These are phyloP conservation scores for Letharia lupina DNA, from an alignment of 495 filamentous ascomycete genomes.

Conservation along the genomic window DNA sequence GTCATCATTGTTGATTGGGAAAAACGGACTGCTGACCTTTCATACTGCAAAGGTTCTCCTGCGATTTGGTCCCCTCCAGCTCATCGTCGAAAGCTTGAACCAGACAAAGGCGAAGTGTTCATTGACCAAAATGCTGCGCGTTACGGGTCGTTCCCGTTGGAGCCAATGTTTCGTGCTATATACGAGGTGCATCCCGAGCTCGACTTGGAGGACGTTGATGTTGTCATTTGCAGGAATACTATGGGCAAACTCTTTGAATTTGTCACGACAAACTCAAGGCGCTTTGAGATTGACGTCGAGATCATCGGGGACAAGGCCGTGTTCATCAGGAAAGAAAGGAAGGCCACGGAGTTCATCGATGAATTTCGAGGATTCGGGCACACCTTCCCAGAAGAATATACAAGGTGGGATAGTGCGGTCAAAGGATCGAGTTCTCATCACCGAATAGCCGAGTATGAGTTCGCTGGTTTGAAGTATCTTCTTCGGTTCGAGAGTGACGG, in stretches of 20 bases:
- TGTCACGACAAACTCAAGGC: constrained; percentile 34
- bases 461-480: constrained; percentile 46
- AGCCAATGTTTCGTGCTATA: constrained; percentile 47
- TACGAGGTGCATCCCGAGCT: constrained; percentile 33
- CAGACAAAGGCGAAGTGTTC: constrained; percentile 47
- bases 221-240: constrained; percentile 54
- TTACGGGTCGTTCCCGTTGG: constrained; percentile 46
- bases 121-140: constrained; percentile 55
- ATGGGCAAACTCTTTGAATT: constrained; percentile 49
- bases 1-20: constrained; percentile 4
- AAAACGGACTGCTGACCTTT: constrained; percentile 21
- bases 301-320: constrained; percentile 53
- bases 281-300: constrained; percentile 53
- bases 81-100: constrained; percentile 31
- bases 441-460: constrained; percentile 49
- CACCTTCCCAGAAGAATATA: constrained; percentile 56
- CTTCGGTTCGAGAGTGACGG: constrained; percentile 59
- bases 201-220: constrained; percentile 37
- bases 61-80: constrained; percentile 49
- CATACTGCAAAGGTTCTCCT: constrained; percentile 39
- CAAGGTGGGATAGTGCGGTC: constrained; percentile 45
- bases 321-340: constrained; percentile 51
- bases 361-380: constrained; percentile 53
- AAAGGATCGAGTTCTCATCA: constrained; percentile 52
- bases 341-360: constrained; percentile 42